Conservation (phyloP, 2,329 filamentous ascomycete genomes). For the Claviceps africana region DNA sequence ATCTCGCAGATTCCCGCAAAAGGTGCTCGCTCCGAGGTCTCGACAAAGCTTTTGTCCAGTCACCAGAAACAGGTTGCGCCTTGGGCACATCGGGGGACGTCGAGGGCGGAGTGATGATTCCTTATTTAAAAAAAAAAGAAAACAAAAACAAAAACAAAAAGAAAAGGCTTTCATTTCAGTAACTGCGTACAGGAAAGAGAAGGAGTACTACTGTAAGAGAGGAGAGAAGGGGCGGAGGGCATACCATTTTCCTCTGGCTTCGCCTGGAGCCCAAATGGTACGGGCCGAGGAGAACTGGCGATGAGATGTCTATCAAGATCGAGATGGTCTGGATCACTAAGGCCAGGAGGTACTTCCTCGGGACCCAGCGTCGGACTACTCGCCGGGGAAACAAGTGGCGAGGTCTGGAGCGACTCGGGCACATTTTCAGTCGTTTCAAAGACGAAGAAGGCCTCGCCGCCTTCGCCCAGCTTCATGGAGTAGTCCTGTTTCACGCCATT, state of each 20-base stretch:
- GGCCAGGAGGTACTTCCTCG: conserved; percentile 17
- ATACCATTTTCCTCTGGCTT: conserved; percentile 18
- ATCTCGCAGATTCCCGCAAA: conserved; percentile 33
- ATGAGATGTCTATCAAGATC: conserved; percentile 40
- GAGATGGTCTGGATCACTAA: conserved; percentile 58
- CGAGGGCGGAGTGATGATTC: conserved; percentile 37
- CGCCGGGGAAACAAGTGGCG: conserved; percentile 81
- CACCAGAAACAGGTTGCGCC: conserved; percentile 33
- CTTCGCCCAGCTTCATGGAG: conserved; percentile 96
- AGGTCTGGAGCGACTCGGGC: conserved; percentile 87
- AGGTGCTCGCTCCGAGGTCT: conserved; percentile 42
- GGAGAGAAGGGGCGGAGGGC: conserved; percentile 2
- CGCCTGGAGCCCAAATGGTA: conserved; percentile 26
- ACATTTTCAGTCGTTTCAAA: conserved; percentile 90
- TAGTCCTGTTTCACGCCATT: conserved; percentile 86
- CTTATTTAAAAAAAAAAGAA: too few relatives aligned
- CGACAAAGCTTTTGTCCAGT: conserved; percentile 31
- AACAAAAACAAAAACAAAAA: too few relatives aligned
- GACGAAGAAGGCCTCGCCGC: conserved; percentile 95
- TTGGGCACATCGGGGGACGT: conserved; percentile 37
- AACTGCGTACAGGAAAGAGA: neutral
- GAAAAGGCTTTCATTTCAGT: neutral
- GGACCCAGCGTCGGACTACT: conserved; percentile 57
- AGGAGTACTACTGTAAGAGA: neutral
- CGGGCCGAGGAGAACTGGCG: conserved; percentile 27